These are phyloP conservation scores for Castanea sativa DNA, from an alignment of 306 rosid genomes.

Conservation along the genomic window DNA sequence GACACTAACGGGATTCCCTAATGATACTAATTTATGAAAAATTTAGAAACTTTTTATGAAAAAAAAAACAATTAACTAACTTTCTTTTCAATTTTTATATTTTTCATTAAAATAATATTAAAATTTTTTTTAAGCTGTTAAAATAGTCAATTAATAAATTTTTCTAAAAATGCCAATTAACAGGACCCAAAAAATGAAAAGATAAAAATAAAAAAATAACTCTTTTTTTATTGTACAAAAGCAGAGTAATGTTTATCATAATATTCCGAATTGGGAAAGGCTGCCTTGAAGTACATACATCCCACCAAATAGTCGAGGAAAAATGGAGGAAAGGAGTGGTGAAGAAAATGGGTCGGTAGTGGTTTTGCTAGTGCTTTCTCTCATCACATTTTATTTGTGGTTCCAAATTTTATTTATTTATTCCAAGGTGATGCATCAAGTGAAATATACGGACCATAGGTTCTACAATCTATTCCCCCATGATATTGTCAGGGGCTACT, in stretches of 20 bases:
- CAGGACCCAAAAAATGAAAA: slow-evolving; percentile 11
- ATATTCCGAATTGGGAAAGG: slow-evolving; percentile 13
- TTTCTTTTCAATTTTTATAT: too few relatives aligned
- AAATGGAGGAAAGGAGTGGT: slow-evolving; percentile 8
- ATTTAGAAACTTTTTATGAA: too few relatives aligned
- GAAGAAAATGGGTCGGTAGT: background rate
- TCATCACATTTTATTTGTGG: slow-evolving; percentile 16
- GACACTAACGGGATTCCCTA: too few relatives aligned
- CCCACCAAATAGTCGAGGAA: background rate
- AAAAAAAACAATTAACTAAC: too few relatives aligned
- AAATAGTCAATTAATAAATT: too few relatives aligned
- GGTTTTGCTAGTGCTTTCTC: background rate
- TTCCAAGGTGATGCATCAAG: slow-evolving; percentile 5
- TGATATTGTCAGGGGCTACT: slow-evolving; percentile 9
- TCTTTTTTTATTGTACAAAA: slow-evolving; percentile 25
- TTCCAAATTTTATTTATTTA: slow-evolving; percentile 21
- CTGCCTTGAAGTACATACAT: slow-evolving; percentile 2
- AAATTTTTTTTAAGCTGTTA: too few relatives aligned
- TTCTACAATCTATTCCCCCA: slow-evolving; percentile 24
- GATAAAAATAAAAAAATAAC: background rate
- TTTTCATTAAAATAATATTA: too few relatives aligned
- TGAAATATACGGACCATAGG: slow-evolving; percentile 24
- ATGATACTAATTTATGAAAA: too few relatives aligned
- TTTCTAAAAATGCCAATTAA: too few relatives aligned
- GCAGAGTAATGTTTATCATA: slow-evolving; percentile 19